Percentiles rank a stretch among this genome's conserved stretches.
Conservation (phyloP, 2,329 filamentous ascomycete species). For the Hawksworthiomyces lignivorus region DNA sequence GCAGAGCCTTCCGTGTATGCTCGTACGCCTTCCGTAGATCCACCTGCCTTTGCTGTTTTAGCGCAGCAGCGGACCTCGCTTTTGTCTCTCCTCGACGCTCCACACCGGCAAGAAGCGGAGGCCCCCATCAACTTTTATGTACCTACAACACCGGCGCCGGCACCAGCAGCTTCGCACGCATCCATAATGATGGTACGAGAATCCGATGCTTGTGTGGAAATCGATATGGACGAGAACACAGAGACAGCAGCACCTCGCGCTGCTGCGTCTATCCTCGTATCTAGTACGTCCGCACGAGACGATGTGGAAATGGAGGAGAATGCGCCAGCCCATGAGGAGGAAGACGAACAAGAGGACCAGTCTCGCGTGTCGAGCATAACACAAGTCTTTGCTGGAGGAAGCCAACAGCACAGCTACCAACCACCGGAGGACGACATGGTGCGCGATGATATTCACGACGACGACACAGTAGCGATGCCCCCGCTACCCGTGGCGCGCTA, state of each 20-base stretch:
- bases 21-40: constrained; percentile 55
- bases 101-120: constrained; percentile 32
- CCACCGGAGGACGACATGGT: not conserved
- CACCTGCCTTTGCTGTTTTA: constrained; percentile 49
- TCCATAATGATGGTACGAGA: not conserved
- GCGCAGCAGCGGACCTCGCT: constrained; percentile 49
- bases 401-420: not conserved
- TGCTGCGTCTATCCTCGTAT: constrained; percentile 4
- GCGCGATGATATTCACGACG: not conserved
- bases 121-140: constrained; percentile 29
- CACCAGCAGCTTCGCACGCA: not conserved
- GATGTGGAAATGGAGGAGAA: constrained; percentile 6
- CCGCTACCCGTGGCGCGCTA: too few species aligned
- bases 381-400: not conserved
- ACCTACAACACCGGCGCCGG: constrained; percentile 25
- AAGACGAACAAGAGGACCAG: not conserved
- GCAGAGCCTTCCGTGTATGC: constrained; percentile 37
- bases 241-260: not conserved
- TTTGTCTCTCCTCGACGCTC: constrained; percentile 53
- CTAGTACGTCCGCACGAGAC: constrained; percentile 1
- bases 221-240: not conserved
- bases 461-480: not conserved
- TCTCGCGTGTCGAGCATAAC: constrained; percentile 2
- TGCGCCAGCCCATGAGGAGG: not conserved
- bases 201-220: not conserved